Evolutionary conservation across 2,329 filamentous ascomycete genomes (phyloP), one percentile per base, ranked within the genome.

Genomic region (Paraphaeosphaeria sporulosa): DNA sequence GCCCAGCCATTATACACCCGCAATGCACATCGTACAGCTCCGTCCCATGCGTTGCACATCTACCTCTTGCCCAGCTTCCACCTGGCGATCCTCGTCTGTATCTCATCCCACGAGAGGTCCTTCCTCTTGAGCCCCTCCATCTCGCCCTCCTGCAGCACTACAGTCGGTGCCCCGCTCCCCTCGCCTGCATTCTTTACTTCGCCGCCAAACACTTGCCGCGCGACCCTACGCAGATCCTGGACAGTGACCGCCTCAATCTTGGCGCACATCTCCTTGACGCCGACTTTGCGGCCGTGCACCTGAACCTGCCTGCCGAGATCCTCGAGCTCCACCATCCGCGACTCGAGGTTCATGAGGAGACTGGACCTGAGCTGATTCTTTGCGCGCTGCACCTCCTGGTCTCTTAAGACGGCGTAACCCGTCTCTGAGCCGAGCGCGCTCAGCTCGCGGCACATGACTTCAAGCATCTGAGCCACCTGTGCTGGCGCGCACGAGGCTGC

Each of bases 281-380:
- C 91, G 7, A 98, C 87, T 81, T 97, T 97, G 67, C 88, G 87
- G 23, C 94, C 95, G 75, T 98, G 94, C n/a, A 97, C 92, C 82
- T 98, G 95, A 12, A 99, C 93, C 77, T 97, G 94, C 64, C 95
- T 84, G 23, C 95, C 95, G 0, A 99, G 85, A 76, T 99, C 95
- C 80, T 99, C 95, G 7, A 99, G 86, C 81, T 98, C 95, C 10
- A 99, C 93, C 93, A 99, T 97, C 61, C 95, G 87, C 68, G 89
- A 93, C 82, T 99, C 95, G 30, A 99, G 87, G 80, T 99, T 99
- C 95, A 99, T 99, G 52, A 99, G 86, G 43, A 99, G 84, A 59
- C 88, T 91, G 15, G 90, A 94, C 44, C 94, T 88, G 17, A 99
- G 87, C 82, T 99, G 95, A 78, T 99, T 99, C 86, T 99, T 99